Percentiles rank a stretch among this genome's conserved stretches.
Evolutionary conservation across 345 rosid species (phyloP).

Genomic region (Excoecaria agallocha): DNA sequence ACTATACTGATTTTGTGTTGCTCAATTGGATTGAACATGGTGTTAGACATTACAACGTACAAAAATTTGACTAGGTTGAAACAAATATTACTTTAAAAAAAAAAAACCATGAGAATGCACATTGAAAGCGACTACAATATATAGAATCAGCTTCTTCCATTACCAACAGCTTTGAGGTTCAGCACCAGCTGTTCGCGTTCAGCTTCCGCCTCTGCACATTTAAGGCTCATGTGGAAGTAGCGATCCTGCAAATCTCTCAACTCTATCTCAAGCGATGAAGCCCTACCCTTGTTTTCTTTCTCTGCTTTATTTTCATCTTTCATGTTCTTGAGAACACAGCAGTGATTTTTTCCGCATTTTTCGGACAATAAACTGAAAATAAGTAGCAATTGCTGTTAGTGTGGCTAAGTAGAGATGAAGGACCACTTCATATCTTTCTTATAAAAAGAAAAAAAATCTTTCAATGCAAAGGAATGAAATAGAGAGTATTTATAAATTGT

Average conservation of each 20-base stretch:
- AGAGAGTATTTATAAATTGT: not conserved
- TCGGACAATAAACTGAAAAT: slow-evolving; percentile 31
- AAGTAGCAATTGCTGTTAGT: slow-evolving; percentile 11
- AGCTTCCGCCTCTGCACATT: slow-evolving; percentile 59
- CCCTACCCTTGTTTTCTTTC: slow-evolving; percentile 8
- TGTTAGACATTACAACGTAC: slow-evolving; percentile 4
- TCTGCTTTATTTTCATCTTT: slow-evolving; percentile 13
- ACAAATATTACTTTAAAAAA: not conserved
- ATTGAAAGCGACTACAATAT: not conserved
- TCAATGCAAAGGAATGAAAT: not conserved
- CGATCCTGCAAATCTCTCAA: slow-evolving; percentile 47
- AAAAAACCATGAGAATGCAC: too few species aligned
- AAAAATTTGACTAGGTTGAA: slow-evolving; percentile 4
- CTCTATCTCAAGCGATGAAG: slow-evolving; percentile 37
- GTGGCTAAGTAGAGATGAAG: not conserved
- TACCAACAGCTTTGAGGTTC: slow-evolving; percentile 42
- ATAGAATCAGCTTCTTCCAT: slow-evolving; percentile 28
- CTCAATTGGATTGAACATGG: not conserved
- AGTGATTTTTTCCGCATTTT: slow-evolving; percentile 8
- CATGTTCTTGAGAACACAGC: slow-evolving; percentile 12
- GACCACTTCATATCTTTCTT: not conserved
- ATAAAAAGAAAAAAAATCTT: not conserved
- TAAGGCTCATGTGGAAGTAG: slow-evolving; percentile 55
- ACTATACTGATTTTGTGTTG: not conserved
- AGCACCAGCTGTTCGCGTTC: slow-evolving; percentile 39